Base-by-base conservation (phyloP, 352 stramenopile genomes). In the Globisporangium mamillatum region DNA sequence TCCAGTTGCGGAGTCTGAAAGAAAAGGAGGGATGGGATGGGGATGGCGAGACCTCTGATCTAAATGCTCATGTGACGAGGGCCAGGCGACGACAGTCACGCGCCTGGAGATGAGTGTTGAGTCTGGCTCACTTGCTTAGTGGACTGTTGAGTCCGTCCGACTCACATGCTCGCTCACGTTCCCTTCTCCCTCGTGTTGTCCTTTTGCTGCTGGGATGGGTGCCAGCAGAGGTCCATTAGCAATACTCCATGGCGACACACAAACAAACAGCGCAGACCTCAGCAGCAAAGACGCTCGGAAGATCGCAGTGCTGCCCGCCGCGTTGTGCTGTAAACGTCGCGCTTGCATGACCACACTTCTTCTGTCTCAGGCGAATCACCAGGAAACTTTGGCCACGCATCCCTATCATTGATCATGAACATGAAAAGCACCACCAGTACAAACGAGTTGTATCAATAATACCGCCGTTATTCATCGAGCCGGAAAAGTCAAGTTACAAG, bases 331-430 rank as follows among this genome's bases (percentile, higher is more conserved):
- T 14, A 41, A 41, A 41, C 0, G 34, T 41, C 34, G 8, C 8
- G 70, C 63, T 22, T 89, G 79, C 57, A 79, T 89, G 74, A 54
- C 27, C 27, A 32, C 27, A 86, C 7, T 77, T 88, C 34, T 84
- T 78, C 29, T 71, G 69, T 60, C 24, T 24, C 60, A 2, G 70
- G 53, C 22, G 61, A 78, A 25, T 18, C 57, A 12, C 46, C 27
- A 32, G 27, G 27, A 32, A 32, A 32, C 64, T 41, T 41, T 41
- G 34, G 34, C 10, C 8, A 41, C 34, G 9, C 34, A 41, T 41
- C 34, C 34, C 10, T 0, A 32, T 32, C 27, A 32, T 32, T 32
- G 27, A 32, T 6, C 27, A 32, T 32, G 27, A 32, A 32, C 34
- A 41, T n/a, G 3, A 27, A 6, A 24, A 48, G 9, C 36, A 27